Percentiles rank a stretch among this genome's conserved stretches.
phyloP scores from a whole-genome alignment of 352 stramenopile species.

The Phytophthora colocasiae region DNA sequence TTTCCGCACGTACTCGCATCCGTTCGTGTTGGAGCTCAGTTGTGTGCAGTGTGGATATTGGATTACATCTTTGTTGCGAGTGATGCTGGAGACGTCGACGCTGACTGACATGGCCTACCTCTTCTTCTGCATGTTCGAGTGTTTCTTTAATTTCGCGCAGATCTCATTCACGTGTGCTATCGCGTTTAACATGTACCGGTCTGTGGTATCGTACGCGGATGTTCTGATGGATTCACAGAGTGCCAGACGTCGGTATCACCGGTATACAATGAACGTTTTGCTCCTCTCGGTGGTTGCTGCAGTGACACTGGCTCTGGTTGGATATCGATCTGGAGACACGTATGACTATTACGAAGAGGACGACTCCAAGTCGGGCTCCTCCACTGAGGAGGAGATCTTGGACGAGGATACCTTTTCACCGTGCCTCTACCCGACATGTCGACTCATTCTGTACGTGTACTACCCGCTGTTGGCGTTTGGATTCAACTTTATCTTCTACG shows the following conservation, averaged over 20 bases:
- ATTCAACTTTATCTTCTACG: constrained; percentile 84
- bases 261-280: constrained; percentile 77
- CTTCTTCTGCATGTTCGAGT: constrained; percentile 75
- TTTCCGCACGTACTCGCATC: constrained; percentile 78
- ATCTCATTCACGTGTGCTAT: constrained; percentile 84
- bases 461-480: constrained; percentile 75
- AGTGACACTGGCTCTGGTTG: constrained; percentile 67
- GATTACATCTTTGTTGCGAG: constrained; percentile 70
- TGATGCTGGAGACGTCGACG: constrained; percentile 54
- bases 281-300: constrained; percentile 64
- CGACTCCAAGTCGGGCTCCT: constrained; percentile 17
- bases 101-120: constrained; percentile 62
- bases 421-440: constrained; percentile 72
- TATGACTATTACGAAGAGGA: constrained; percentile 30
- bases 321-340: constrained; percentile 45
- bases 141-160: constrained; percentile 82
- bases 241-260: constrained; percentile 58
- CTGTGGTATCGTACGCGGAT: constrained; percentile 78
- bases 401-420: constrained; percentile 59
- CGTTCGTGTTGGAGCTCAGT: constrained; percentile 73
- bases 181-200: constrained; percentile 85
- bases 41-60: constrained; percentile 77
- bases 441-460: constrained; percentile 80
- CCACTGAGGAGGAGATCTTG: constrained; percentile 39
- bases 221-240: constrained; percentile 76